Evolutionary conservation across 2,329 filamentous ascomycete genomes (phyloP), one percentile per base, ranked within the genome.

Genomic region (Raffaelea arxii): DNA sequence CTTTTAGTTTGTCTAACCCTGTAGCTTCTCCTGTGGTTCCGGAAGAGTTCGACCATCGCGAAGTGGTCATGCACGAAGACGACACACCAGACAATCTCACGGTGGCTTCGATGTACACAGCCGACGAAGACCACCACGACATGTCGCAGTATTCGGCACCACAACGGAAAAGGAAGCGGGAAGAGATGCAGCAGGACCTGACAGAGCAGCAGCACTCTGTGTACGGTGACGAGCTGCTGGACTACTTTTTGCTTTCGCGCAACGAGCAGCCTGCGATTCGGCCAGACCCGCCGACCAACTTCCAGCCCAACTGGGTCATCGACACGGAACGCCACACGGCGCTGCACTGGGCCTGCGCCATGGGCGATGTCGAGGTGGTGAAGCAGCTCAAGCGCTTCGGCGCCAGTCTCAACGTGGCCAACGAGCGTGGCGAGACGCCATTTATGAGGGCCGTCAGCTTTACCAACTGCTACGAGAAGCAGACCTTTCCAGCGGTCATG

Each of bases 261-360:
- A 84, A 86, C 51, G 84, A 90, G 63, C 82, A 84, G 49, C 78
- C 81, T 19, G 80, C 82, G 58, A 78, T 68, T 56, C 80, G 72
- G 46, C 90, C 89, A 2, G 80, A 87, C 50, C 90, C 91, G 3
- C 92, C 92, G 0, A 71, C 80, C 27, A 84, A 88, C 60, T 94
- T 95, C 57, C 83, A 94, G 59, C 82, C 94, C 6, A 85, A 98
- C 64, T 86, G 87, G 62, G 75, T 83, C n/a, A 96, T 98, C 52
- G 92, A 98, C 61, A 85, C 89, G 38, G 89, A 94, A 57, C 83
- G 84, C 10, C 90, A 97, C 59, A 94, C 89, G 3, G 90, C 91
- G 6, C 76, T 98, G 54, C 92, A 98, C 61, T 98, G 92, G 92
- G 92, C 90, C 18, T 89, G 88, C 45, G 88, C 92, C 22, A 98